These are phyloP conservation scores for Periconia sp. DNA, from an alignment of 2,329 filamentous ascomycete genomes.

Conservation along the genomic window DNA sequence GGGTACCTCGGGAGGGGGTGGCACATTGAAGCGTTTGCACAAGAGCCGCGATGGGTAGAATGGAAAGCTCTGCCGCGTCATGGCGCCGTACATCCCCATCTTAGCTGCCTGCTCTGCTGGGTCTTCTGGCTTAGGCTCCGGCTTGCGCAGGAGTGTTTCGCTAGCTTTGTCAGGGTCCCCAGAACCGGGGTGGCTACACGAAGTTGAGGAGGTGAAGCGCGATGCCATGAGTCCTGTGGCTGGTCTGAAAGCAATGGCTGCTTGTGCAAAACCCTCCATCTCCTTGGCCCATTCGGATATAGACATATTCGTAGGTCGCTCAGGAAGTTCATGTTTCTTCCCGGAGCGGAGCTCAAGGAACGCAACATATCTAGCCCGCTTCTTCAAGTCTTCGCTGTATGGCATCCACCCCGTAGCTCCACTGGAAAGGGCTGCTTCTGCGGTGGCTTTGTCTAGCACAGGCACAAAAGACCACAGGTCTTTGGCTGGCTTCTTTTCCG, in stretches of 20 bases:
- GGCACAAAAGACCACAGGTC: slow-evolving; percentile 55
- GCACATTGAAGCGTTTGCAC: slow-evolving; percentile 96
- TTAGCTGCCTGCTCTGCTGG: slow-evolving; percentile 84
- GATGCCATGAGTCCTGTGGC: slow-evolving; percentile 92
- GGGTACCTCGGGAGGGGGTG: slow-evolving; percentile 68
- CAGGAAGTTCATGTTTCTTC: slow-evolving; percentile 57
- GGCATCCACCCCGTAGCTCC: slow-evolving; percentile 70
- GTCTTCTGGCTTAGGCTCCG: slow-evolving; percentile 64
- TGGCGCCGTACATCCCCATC: slow-evolving; percentile 86
- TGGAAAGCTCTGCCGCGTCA: slow-evolving; percentile 72
- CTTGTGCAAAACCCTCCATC: slow-evolving; percentile 73
- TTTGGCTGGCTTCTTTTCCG: slow-evolving; percentile 63
- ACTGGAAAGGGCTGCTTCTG: slow-evolving; percentile 50
- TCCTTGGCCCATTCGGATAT: slow-evolving; percentile 80
- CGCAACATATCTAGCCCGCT: slow-evolving; percentile 75
- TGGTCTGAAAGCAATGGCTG: slow-evolving; percentile 82
- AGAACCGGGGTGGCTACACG: slow-evolving; percentile 33
- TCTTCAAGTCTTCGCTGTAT: slow-evolving; percentile 79
- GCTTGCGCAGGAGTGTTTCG: slow-evolving; percentile 48
- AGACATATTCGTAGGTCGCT: slow-evolving; percentile 53
- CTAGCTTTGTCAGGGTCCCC: slow-evolving; percentile 10
- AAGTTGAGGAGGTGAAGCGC: slow-evolving; percentile 71
- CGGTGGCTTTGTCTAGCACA: slow-evolving; percentile 42
- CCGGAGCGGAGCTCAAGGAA: slow-evolving; percentile 81
- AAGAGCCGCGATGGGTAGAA: slow-evolving; percentile 82